Conservation (phyloP, 116 monocot species). For the Posidonia oceanica region DNA sequence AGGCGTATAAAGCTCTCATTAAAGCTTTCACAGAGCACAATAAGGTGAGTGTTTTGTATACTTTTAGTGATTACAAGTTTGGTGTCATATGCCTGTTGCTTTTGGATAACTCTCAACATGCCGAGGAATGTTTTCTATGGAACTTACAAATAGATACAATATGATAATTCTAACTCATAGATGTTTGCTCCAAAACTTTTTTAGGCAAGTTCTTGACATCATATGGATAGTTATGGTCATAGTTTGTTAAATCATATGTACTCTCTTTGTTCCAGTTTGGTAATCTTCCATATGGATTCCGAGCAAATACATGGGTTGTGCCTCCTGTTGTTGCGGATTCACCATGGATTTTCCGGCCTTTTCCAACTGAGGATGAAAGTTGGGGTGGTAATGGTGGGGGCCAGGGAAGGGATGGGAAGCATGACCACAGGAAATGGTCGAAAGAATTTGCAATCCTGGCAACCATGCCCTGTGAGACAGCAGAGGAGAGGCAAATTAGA, state of each 20-base stretch:
- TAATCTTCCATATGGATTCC: constrained; percentile 97
- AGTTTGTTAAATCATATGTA: not conserved
- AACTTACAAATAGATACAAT: too few relatives aligned
- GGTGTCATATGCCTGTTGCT: too few relatives aligned
- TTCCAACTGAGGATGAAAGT: constrained; percentile 76
- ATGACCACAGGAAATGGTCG: constrained; percentile 52
- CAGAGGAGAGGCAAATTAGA: constrained; percentile 88
- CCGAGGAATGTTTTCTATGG: too few relatives aligned
- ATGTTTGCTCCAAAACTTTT: too few relatives aligned
- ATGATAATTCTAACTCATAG: too few relatives aligned
- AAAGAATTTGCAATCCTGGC: constrained; percentile 75
- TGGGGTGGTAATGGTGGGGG: constrained; percentile 93
- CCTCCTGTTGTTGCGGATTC: constrained; percentile 62
- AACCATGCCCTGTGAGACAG: constrained; percentile 83
- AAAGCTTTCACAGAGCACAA: constrained; percentile 92
- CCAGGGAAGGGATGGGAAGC: constrained; percentile 68
- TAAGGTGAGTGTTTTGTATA: constrained; percentile 32
- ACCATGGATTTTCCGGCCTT: constrained; percentile 48
- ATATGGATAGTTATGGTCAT: not conserved
- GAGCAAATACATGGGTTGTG: constrained; percentile 96
- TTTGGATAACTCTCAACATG: too few relatives aligned
- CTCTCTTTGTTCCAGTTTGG: constrained; percentile 55
- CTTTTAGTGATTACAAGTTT: too few relatives aligned
- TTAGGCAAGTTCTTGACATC: not conserved
- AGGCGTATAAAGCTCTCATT: constrained; percentile 91